These are phyloP conservation scores for Nakazawaea ernobii DNA, from an alignment of 805 yeast species.

Conservation along the genomic window DNA sequence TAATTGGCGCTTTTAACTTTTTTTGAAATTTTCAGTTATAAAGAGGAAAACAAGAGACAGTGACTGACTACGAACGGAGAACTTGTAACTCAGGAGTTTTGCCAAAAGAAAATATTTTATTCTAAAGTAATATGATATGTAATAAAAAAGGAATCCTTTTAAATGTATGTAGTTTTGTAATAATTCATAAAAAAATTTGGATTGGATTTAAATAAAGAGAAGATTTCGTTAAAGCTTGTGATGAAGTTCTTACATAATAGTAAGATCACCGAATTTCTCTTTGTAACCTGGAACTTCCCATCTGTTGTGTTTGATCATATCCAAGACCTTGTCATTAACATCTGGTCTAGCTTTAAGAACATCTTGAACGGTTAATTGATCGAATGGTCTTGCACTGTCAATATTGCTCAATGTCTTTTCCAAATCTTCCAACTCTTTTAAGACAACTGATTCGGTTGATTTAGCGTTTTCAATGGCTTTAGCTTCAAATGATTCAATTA, in stretches of 20 bases:
- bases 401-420: conserved; percentile 88
- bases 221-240: conserved; percentile 1
- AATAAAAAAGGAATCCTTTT: too few species aligned
- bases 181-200: background rate
- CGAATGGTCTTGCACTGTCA: conserved; percentile 96
- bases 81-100: too few species aligned
- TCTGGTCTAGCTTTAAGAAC: conserved; percentile 95
- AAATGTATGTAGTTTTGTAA: too few species aligned
- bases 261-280: conserved; percentile 96
- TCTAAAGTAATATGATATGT: too few species aligned
- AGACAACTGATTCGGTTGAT: conserved; percentile 84
- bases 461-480: conserved; percentile 95
- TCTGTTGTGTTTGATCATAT: conserved; percentile 94
- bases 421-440: conserved; percentile 79
- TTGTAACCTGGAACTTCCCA: conserved; percentile 98
- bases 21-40: conserved; percentile 1
- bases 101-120: too few species aligned
- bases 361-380: conserved; percentile 93
- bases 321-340: conserved; percentile 88
- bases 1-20: too few species aligned
- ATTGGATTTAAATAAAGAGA: background rate
- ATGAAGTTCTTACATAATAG: conserved; percentile 61
- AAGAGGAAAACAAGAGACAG: too few species aligned
- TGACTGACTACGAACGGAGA: too few species aligned
- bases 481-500: conserved; percentile 89